A percentile compares a stretch with the other conserved stretches of the same genome.
Evolutionary conservation across 2,329 filamentous ascomycete species (phyloP).

Genomic region (Capronia epimyces): DNA sequence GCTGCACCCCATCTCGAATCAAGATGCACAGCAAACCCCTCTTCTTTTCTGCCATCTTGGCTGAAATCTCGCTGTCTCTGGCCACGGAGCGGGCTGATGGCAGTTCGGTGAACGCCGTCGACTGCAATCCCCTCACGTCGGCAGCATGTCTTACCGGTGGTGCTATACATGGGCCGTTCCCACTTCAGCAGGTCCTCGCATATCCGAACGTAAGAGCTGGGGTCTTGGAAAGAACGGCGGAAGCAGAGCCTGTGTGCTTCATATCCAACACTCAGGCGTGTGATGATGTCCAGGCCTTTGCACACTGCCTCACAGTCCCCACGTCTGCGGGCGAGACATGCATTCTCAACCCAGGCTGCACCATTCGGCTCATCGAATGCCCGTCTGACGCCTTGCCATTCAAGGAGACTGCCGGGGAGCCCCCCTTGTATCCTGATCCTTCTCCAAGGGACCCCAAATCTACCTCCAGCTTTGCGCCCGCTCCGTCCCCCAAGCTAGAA

Average conservation of each 20-base stretch:
- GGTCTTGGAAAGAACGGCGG: neutral
- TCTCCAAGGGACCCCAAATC: neutral
- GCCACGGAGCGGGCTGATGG: neutral
- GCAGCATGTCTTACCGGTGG: neutral
- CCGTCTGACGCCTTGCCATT: neutral
- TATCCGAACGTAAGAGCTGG: neutral
- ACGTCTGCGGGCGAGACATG: neutral
- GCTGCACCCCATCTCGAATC: constrained; percentile 1
- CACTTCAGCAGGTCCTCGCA: constrained; percentile 7
- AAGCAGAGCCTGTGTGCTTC: neutral
- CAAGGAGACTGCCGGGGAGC: neutral
- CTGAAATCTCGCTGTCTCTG: constrained; percentile 1
- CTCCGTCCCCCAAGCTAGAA: neutral
- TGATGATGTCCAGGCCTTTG: neutral
- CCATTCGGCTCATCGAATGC: neutral
- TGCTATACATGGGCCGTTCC: constrained; percentile 3
- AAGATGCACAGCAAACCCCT: constrained; percentile 15
- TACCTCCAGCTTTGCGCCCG: neutral
- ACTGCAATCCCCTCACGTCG: neutral
- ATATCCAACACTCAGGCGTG: neutral
- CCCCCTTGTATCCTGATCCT: neutral
- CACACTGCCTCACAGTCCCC: neutral
- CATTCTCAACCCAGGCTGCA: neutral
- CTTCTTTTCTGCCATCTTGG: constrained; percentile 10
- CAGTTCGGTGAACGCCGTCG: neutral